phyloP scores from a whole-genome alignment of 164 flowering plant species.

The Liriodendron chinense region DNA sequence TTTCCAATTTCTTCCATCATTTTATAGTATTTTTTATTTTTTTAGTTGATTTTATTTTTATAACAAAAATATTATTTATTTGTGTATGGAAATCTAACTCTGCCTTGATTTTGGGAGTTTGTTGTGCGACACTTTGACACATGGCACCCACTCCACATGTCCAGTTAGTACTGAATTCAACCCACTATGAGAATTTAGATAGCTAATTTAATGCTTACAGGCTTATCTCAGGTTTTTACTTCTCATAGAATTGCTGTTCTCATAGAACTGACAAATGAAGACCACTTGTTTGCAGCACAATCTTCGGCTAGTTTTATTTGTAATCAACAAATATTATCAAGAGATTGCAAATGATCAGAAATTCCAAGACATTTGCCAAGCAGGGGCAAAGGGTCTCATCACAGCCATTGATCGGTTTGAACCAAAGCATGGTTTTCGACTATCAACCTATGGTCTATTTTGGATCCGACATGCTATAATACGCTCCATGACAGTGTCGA shows the following conservation, averaged over 20 bases:
- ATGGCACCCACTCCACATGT: no score
- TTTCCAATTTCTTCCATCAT: no score
- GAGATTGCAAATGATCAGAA: conserved; percentile 66
- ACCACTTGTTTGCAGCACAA: conserved; percentile 74
- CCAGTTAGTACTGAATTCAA: no score
- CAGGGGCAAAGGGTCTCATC: conserved; percentile 89
- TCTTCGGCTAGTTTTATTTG: conserved; percentile 84
- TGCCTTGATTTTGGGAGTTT: no score
- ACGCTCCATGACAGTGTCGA: conserved; percentile 80
- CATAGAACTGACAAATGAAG: background rate
- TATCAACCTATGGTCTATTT: conserved; percentile 85
- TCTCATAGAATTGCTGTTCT: background rate
- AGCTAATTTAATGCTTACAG: background rate
- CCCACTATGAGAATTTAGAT: no score
- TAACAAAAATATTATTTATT: no score
- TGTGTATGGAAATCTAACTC: no score
- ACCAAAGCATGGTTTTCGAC: conserved; percentile 63
- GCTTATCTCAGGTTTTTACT: background rate
- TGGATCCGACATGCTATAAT: conserved; percentile 94
- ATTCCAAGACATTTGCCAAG: conserved; percentile 93
- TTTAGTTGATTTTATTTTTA: no score
- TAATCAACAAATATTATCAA: conserved; percentile 85
- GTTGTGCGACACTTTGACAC: no score
- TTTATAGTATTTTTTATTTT: no score
- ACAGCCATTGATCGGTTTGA: conserved; percentile 94